Conservation (phyloP, 768 basidiomycete species). For the Phlebiopsis gigantea region DNA sequence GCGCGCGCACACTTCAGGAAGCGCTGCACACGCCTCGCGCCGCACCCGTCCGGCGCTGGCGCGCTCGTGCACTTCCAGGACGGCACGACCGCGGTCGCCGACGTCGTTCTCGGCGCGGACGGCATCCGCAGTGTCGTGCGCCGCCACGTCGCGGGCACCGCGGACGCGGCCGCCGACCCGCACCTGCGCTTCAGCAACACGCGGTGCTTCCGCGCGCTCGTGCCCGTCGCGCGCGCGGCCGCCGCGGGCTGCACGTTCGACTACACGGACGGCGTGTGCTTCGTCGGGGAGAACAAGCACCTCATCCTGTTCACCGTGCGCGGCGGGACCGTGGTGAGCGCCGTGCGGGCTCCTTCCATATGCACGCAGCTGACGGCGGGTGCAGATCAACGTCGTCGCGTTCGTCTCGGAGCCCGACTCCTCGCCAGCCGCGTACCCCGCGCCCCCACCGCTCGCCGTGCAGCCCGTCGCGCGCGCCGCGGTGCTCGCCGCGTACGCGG, state of each 20-base stretch:
- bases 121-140: slow-evolving; percentile 34
- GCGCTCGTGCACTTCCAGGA: slow-evolving; percentile 40
- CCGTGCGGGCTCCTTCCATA: not conserved
- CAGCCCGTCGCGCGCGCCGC: slow-evolving; percentile 35
- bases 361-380: not conserved
- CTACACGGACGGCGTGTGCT: slow-evolving; percentile 32
- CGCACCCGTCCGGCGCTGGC: slow-evolving; percentile 8
- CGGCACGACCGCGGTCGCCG: slow-evolving; percentile 39
- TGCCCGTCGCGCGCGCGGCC: slow-evolving; percentile 34
- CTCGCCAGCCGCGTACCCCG: slow-evolving; percentile 18
- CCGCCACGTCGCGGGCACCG: slow-evolving; percentile 28
- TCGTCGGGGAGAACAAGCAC: slow-evolving; percentile 46
- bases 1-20: slow-evolving; percentile 43
- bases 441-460: slow-evolving; percentile 26
- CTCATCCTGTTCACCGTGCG: slow-evolving; percentile 48
- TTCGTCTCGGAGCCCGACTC: slow-evolving; percentile 29
- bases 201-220: slow-evolving; percentile 44
- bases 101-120: slow-evolving; percentile 42
- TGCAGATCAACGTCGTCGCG: slow-evolving; percentile 40
- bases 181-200: slow-evolving; percentile 39
- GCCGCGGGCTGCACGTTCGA: slow-evolving; percentile 40
- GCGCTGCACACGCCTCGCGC: slow-evolving; percentile 30
- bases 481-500: slow-evolving; percentile 36
- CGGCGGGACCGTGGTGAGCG: slow-evolving; percentile 34
- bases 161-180: not conserved